Evolutionary conservation across 2,329 filamentous ascomycete species (phyloP).

Genomic region (Aspergillus alliaceus): DNA sequence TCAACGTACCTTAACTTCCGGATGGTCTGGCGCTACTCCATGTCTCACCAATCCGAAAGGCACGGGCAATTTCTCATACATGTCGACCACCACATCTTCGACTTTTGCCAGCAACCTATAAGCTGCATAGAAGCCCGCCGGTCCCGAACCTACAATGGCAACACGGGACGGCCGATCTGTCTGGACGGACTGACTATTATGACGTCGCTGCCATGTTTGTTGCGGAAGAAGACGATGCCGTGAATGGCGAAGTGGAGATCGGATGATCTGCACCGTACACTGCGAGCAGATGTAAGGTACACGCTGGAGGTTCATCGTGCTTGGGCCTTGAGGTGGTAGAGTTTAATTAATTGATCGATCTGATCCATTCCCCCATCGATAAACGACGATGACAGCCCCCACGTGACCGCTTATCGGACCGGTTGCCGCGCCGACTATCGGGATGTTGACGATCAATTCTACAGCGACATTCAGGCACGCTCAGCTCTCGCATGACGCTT

Average conservation of each 20-base stretch:
- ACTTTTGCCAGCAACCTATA: constrained; percentile 79
- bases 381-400: constrained; percentile 5
- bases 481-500: not conserved
- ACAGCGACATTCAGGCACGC: not conserved
- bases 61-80: constrained; percentile 93
- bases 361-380: not conserved
- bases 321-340: constrained; percentile 1
- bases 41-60: constrained; percentile 91
- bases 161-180: constrained; percentile 65
- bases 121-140: constrained; percentile 93
- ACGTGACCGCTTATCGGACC: constrained; percentile 15
- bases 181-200: constrained; percentile 32
- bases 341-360: not conserved
- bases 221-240: constrained; percentile 3
- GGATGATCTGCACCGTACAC: constrained; percentile 26
- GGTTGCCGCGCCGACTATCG: constrained; percentile 19
- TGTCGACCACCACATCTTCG: constrained; percentile 73
- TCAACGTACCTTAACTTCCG: constrained; percentile 83
- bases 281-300: constrained; percentile 28
- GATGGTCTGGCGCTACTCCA: constrained; percentile 96
- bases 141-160: constrained; percentile 88
- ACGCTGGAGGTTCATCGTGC: constrained; percentile 27
- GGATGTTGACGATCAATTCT: not conserved
- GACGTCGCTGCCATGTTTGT: constrained; percentile 20
- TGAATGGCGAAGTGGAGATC: constrained; percentile 7